Evolutionary conservation across 179 eudicot species (phyloP), one percentile per base, ranked within the genome.

Genomic region (Beta corolliflora): DNA sequence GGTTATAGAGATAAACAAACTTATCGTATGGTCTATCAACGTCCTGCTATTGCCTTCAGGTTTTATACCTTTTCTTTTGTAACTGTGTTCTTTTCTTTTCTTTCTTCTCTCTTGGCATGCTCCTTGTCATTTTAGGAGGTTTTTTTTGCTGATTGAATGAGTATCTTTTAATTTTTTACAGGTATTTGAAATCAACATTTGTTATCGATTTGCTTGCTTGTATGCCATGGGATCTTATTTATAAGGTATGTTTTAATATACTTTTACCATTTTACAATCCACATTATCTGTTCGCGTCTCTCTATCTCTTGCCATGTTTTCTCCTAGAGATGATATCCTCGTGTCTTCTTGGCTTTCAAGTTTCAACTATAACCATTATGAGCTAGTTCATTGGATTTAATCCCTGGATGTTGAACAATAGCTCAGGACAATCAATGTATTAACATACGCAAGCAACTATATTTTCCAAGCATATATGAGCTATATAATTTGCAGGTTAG

Each of bases 161-260:
- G 64, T 13, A 25, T 7, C 1, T 4, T 9, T 16, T 19, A 71
- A n/a, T 66, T 53, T 70, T 21, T 16, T 80, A 67, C 88, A 95
- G 98, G 90, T 95, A 95, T 87, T 63, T 95, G 70, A 91, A 92
- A 81, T 92, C 97, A 50, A 86, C 84, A 77, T 95, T 95, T 85
- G 53, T 93, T 76, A 5, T 88, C 74, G 98, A 93, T 83, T 75
- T 93, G 60, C 93, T 95, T 25, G 93, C 90, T 36, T 93, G 97
- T 78, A 76, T 95, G 89, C 98, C 98, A 44, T 95, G 98, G 98
- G 98, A 95, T 83, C 67, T 88, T 75, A 87, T 95, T 76, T 95
- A 85, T 82, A 93, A 91, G 97, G 98, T 93, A 82, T 36, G 45
- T 13, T 69, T 11, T 18, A 53, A 6, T 10, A 53, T 3, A 41